A percentile compares a stretch with the other conserved stretches of the same genome.
Conservation (phyloP, 2,329 filamentous ascomycete species). For the Trichoderma sp. region DNA sequence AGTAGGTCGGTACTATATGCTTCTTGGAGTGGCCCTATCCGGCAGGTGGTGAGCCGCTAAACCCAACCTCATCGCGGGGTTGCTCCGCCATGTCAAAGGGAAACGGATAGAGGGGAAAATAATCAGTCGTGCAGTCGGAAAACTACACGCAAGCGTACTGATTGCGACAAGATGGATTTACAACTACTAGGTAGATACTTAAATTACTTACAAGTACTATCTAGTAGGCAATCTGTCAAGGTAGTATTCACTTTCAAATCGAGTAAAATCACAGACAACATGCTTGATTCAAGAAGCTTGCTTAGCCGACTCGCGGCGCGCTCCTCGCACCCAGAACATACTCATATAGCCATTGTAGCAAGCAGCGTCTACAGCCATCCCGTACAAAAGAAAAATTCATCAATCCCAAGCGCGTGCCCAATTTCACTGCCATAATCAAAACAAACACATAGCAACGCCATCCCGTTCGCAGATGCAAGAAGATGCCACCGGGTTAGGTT, state of each 20-base stretch:
- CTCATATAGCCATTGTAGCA: constrained; percentile 13
- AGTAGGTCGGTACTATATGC: not conserved
- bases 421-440: constrained; percentile 19
- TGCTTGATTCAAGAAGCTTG: not conserved
- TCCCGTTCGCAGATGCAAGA: constrained; percentile 35
- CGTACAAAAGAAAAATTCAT: constrained; percentile 11
- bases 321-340: constrained; percentile 4
- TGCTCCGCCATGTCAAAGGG: not conserved
- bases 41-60: constrained; percentile 14
- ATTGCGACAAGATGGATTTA: not conserved
- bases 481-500: constrained; percentile 17
- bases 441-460: constrained; percentile 31
- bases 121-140: not conserved
- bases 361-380: constrained; percentile 3
- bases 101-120: not conserved
- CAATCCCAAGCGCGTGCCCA: constrained; percentile 18
- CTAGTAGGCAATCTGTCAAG: too few species aligned
- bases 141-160: not conserved
- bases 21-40: not conserved
- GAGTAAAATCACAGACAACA: not conserved
- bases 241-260: not conserved
- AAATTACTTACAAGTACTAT: too few species aligned
- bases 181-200: not conserved
- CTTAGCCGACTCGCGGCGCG: not conserved
- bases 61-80: constrained; percentile 9